Conservation (phyloP, 495 filamentous ascomycete genomes). For the Lindgomyces ingoldianus region DNA sequence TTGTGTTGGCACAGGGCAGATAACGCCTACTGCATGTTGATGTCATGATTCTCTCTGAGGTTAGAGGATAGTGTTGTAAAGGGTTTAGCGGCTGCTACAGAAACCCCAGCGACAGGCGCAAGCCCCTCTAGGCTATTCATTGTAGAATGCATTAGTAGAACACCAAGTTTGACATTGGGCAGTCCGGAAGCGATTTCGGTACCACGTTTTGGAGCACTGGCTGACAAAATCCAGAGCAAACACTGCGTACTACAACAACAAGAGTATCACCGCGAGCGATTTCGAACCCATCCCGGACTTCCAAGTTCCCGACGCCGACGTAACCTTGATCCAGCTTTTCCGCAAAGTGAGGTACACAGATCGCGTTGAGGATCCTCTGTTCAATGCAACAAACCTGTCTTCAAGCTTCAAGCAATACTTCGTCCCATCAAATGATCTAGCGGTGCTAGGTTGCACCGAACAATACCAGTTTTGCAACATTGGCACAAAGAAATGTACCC, state of each 20-base stretch:
- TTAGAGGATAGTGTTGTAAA: too few species aligned
- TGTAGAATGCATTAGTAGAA: too few species aligned
- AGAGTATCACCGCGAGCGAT: constrained; percentile 9
- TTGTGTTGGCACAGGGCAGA: too few species aligned
- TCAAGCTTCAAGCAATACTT: not conserved
- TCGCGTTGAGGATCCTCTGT: constrained; percentile 12
- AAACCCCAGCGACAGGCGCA: too few species aligned
- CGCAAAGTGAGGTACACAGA: constrained; percentile 19
- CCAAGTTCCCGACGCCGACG: constrained; percentile 16
- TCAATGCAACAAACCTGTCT: constrained; percentile 8
- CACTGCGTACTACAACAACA: constrained; percentile 22
- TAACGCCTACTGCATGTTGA: too few species aligned
- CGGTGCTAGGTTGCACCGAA: constrained; percentile 28
- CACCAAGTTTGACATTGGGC: too few species aligned
- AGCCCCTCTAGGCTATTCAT: too few species aligned
- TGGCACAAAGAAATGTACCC: constrained; percentile 9
- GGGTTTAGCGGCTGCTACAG: too few species aligned
- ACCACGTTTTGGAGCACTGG: not conserved
- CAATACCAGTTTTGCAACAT: constrained; percentile 34
- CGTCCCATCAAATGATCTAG: not conserved
- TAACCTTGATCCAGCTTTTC: constrained; percentile 24
- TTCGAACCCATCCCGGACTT: constrained; percentile 29
- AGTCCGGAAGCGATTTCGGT: not conserved
- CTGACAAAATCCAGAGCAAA: constrained; percentile 2
- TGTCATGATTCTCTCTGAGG: too few species aligned